These are phyloP conservation scores for Peronospora destructor DNA, from an alignment of 352 stramenopile species.

Conservation along the genomic window DNA sequence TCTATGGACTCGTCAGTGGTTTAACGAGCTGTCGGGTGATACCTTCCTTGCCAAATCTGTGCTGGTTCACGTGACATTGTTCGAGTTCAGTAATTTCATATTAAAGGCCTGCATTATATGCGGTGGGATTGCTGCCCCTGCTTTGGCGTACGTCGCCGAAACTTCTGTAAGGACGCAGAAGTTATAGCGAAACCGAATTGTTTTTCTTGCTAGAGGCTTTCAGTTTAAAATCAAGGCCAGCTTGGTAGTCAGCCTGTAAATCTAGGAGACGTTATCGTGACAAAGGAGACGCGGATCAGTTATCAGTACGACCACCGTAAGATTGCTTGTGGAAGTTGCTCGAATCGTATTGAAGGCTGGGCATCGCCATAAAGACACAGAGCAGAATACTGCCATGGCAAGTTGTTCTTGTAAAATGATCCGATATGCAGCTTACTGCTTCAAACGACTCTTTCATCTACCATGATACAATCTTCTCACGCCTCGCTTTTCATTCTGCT, in stretches of 20 bases:
- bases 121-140: slow-evolving; percentile 17
- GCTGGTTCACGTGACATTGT: slow-evolving; percentile 20
- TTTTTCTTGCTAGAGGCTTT: slow-evolving; percentile 12
- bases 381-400: slow-evolving; percentile 23
- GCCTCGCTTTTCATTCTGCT: no score
- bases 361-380: slow-evolving; percentile 15
- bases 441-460: no score
- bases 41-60: slow-evolving; percentile 9
- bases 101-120: slow-evolving; percentile 35
- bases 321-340: slow-evolving; percentile 25
- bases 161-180: slow-evolving; percentile 11
- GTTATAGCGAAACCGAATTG: background rate
- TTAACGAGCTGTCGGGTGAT: slow-evolving; percentile 20
- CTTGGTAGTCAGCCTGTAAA: slow-evolving; percentile 17
- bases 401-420: slow-evolving; percentile 42
- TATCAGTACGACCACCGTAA: slow-evolving; percentile 24
- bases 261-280: slow-evolving; percentile 8
- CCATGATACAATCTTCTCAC: no score
- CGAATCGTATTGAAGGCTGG: slow-evolving; percentile 20
- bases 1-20: slow-evolving; percentile 37
- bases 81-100: slow-evolving; percentile 27
- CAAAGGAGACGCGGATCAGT: slow-evolving; percentile 19
- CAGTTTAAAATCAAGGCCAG: slow-evolving; percentile 20
- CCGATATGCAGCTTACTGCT: slow-evolving; percentile 48
- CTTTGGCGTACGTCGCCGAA: slow-evolving; percentile 12